Evolutionary conservation across 495 filamentous ascomycete species (phyloP).

Genomic region (Neurospora sp.): DNA sequence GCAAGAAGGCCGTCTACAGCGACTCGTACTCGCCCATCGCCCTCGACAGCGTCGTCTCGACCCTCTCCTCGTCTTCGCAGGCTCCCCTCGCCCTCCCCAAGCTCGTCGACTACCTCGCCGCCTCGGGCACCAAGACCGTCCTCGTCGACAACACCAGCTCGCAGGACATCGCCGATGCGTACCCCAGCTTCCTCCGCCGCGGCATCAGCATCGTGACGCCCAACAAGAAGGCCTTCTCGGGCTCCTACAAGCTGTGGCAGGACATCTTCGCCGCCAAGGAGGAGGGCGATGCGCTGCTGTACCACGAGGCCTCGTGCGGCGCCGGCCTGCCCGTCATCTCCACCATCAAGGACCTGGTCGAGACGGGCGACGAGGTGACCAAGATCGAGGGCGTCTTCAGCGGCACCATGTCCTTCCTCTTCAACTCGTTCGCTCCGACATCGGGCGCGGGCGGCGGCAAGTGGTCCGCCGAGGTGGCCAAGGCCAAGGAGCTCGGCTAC

Average conservation of each 20-base stretch:
- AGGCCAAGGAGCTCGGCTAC: conserved; percentile 90
- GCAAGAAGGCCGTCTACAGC: conserved; percentile 64
- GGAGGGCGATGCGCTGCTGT: conserved; percentile 60
- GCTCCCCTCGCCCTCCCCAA: conserved; percentile 51
- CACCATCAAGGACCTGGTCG: conserved; percentile 78
- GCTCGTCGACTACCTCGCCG: conserved; percentile 59
- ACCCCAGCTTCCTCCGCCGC: conserved; percentile 64
- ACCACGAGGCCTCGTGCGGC: conserved; percentile 89
- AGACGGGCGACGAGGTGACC: conserved; percentile 77
- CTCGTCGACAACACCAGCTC: conserved; percentile 93
- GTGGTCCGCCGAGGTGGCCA: conserved; percentile 80
- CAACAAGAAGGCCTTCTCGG: conserved; percentile 95
- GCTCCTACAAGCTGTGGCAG: conserved; percentile 64
- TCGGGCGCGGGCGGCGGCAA: conserved; percentile 50
- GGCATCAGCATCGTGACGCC: conserved; percentile 89
- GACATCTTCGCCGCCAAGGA: conserved; percentile 62
- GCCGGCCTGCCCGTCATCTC: conserved; percentile 87
- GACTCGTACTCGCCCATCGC: conserved; percentile 48
- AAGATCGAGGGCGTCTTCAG: conserved; percentile 95
- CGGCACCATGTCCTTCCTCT: conserved; percentile 91
- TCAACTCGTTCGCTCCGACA: conserved; percentile 84
- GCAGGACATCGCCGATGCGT: conserved; percentile 63
- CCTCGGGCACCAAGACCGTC: conserved; percentile 60
- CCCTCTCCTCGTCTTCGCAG: conserved; percentile 46
- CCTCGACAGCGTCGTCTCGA: conserved; percentile 41